phyloP scores from a whole-genome alignment of 208 protist species.

The Strigomonas galati region DNA sequence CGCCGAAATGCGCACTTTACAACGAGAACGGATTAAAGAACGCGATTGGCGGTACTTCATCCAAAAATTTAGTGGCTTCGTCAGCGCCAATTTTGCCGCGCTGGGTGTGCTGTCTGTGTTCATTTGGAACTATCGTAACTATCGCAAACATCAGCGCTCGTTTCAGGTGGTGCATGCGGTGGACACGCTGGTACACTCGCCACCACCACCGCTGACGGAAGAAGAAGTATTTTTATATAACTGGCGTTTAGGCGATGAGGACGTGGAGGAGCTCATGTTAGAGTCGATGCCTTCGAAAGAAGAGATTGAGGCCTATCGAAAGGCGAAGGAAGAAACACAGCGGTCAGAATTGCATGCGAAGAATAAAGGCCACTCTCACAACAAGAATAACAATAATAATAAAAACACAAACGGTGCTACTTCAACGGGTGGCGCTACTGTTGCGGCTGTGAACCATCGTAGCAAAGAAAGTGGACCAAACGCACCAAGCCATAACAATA shows the following conservation, averaged over 20 bases:
- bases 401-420: too few relatives aligned
- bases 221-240: too few relatives aligned
- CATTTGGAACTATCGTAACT: conserved; percentile 72
- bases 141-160: conserved; percentile 42
- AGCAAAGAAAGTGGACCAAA: too few relatives aligned
- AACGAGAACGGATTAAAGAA: conserved; percentile 67
- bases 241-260: background rate
- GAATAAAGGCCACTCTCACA: too few relatives aligned
- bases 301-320: too few relatives aligned
- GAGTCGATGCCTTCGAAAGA: conserved; percentile 11
- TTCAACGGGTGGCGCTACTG: too few relatives aligned
- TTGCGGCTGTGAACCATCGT: too few relatives aligned
- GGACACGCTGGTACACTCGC: conserved; percentile 37
- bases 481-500: too few relatives aligned
- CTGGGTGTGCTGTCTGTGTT: conserved; percentile 67
- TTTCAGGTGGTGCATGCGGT: conserved; percentile 69
- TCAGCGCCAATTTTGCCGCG: conserved; percentile 58
- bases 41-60: conserved; percentile 58
- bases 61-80: conserved; percentile 68
- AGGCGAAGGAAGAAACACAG: too few relatives aligned
- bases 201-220: too few relatives aligned
- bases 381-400: too few relatives aligned
- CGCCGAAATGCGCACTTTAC: conserved; percentile 44
- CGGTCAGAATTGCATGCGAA: too few relatives aligned
- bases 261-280: conserved; percentile 8